phyloP scores from a whole-genome alignment of 176 grass and related monocot genomes.

The Aegilops umbellulata region DNA sequence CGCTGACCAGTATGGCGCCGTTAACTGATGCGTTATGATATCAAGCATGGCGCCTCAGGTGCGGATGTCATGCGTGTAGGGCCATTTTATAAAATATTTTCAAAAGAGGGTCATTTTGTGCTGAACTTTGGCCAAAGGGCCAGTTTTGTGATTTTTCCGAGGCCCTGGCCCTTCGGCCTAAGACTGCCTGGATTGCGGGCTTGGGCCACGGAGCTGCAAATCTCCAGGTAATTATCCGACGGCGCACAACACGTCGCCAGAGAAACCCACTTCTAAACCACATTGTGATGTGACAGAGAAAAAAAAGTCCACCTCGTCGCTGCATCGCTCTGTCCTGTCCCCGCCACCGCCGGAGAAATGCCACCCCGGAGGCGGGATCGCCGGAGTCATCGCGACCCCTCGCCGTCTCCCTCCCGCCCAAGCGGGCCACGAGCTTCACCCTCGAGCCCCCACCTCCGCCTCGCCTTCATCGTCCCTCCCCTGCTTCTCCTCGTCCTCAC shows the following conservation, averaged over 20 bases:
- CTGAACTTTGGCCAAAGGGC: too few relatives aligned
- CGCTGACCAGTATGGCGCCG: too few relatives aligned
- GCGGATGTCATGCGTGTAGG: too few relatives aligned
- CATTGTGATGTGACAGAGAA: too few relatives aligned
- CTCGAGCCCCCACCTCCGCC: conserved; percentile 10
- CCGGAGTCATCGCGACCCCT: conserved; percentile 39
- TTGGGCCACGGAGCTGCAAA: background rate
- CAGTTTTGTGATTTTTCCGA: too few relatives aligned
- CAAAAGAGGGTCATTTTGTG: too few relatives aligned
- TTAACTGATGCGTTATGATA: too few relatives aligned
- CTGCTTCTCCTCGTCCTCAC: conserved; percentile 40
- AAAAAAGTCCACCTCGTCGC: background rate
- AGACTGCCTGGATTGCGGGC: too few relatives aligned
- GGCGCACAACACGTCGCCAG: background rate
- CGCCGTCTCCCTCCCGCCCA: conserved; percentile 13
- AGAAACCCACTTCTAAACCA: background rate
- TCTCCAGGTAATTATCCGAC: background rate
- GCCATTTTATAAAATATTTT: too few relatives aligned
- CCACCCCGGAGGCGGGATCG: conserved; percentile 67
- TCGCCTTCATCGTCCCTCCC: conserved; percentile 32
- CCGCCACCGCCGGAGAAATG: conserved; percentile 39
- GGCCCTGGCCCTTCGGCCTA: too few relatives aligned
- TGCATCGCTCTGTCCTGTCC: background rate
- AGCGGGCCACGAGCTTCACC: background rate
- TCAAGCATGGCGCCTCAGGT: too few relatives aligned